Conservation (phyloP, 1,284 basidiomycete genomes). For the Ceratobasidium sp. region DNA sequence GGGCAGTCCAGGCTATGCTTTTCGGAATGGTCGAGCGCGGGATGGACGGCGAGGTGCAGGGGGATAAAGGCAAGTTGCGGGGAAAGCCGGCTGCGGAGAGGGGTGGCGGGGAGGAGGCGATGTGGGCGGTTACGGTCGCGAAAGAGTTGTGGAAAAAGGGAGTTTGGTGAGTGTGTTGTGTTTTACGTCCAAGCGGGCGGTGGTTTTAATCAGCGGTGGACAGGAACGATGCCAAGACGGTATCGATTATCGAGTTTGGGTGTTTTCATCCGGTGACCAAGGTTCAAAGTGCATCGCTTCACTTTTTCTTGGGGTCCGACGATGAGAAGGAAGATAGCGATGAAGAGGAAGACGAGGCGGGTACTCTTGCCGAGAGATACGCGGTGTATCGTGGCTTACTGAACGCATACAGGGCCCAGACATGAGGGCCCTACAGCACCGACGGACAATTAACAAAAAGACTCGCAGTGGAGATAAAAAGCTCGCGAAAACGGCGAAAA, state of each 20-base stretch:
- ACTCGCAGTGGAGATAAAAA: constrained; percentile 83
- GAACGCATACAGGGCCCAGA: constrained; percentile 64
- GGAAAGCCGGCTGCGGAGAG: constrained; percentile 60
- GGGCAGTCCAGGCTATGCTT: constrained; percentile 94
- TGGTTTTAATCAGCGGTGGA: background rate
- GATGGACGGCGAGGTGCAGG: constrained; percentile 79
- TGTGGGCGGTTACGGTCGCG: constrained; percentile 97
- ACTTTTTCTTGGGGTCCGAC: constrained; percentile 94
- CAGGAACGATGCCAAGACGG: constrained; percentile 92
- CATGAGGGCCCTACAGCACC: constrained; percentile 80
- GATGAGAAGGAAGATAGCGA: constrained; percentile 73
- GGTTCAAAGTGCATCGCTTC: constrained; percentile 95
- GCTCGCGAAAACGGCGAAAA: constrained; percentile 74
- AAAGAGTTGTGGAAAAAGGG: constrained; percentile 96
- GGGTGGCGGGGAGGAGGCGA: constrained; percentile 82
- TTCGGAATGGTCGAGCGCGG: constrained; percentile 96
- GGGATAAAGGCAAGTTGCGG: constrained; percentile 81
- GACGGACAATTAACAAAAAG: constrained; percentile 89
- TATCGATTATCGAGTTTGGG: constrained; percentile 91
- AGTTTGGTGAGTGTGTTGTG: constrained; percentile 73
- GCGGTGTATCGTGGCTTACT: background rate
- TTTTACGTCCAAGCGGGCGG: background rate
- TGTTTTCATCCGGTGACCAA: constrained; percentile 95
- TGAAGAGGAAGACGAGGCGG: constrained; percentile 74
- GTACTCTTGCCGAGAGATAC: constrained; percentile 42